Percentiles rank a stretch among this genome's conserved stretches.
These are phyloP conservation scores for Allantophomopsis lycopodina DNA, from an alignment of 2,329 filamentous ascomycete species.

Conservation along the genomic window DNA sequence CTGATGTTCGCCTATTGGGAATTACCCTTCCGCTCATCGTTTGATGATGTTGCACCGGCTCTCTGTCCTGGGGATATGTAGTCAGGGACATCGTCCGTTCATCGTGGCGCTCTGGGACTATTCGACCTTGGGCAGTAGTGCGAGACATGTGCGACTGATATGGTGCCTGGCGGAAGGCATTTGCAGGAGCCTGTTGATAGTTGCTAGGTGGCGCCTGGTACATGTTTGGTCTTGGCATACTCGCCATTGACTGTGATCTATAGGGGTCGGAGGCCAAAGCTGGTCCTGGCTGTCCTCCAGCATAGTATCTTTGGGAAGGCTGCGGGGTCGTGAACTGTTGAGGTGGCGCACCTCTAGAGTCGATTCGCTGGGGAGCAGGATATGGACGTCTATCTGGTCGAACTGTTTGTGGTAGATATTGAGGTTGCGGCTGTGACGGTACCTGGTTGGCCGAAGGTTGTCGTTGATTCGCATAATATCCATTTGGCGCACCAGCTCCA, in stretches of 20 bases:
- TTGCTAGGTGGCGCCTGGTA: conserved; percentile 50
- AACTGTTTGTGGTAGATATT: conserved; percentile 44
- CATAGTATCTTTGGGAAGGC: conserved; percentile 45
- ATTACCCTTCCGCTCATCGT: conserved; percentile 91
- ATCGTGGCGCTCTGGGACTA: conserved; percentile 83
- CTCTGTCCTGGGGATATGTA: conserved; percentile 61
- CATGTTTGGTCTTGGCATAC: conserved; percentile 57
- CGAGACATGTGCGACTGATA: conserved; percentile 54
- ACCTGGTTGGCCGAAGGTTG: conserved; percentile 14
- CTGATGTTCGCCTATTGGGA: conserved; percentile 48
- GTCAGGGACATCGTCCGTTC: conserved; percentile 96
- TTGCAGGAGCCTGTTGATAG: conserved; percentile 55
- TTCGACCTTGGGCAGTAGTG: conserved; percentile 81
- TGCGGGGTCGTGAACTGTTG: conserved; percentile 29
- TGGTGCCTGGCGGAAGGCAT: conserved; percentile 65
- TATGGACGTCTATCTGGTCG: conserved; percentile 56
- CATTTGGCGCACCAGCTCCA: conserved; percentile 25
- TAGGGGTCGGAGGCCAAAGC: conserved; percentile 76
- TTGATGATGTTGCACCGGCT: conserved; percentile 49
- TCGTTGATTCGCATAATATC: conserved; percentile 34
- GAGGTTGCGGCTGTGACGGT: conserved; percentile 33
- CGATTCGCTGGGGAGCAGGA: conserved; percentile 41
- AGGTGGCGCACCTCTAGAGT: conserved; percentile 20
- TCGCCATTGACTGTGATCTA: conserved; percentile 86
- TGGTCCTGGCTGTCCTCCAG: conserved; percentile 44